Conservation (phyloP, 31 red algal genomes). For the Pterothamnion heteromorphum region DNA sequence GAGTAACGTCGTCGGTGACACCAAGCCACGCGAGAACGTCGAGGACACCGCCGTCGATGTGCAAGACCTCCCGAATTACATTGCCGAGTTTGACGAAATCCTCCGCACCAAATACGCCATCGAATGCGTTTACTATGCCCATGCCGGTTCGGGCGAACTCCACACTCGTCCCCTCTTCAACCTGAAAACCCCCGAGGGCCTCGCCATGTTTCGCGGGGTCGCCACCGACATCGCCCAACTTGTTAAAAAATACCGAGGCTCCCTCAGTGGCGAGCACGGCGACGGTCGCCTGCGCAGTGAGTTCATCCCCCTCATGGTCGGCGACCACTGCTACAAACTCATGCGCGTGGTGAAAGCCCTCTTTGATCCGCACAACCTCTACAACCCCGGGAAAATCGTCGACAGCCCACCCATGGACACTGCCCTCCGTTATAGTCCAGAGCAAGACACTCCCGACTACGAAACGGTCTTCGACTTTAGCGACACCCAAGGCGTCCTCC, state of each 20-base stretch:
- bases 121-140: neutral
- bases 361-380: neutral
- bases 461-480: neutral
- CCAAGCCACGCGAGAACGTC: neutral
- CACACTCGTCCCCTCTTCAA: slow-evolving; percentile 12
- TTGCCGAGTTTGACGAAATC: neutral
- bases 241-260: slow-evolving; percentile 13
- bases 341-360: neutral
- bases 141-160: neutral
- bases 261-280: slow-evolving; percentile 11
- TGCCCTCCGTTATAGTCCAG: neutral
- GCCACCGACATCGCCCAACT: neutral
- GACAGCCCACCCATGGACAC: neutral
- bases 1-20: neutral
- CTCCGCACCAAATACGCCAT: neutral
- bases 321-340: neutral
- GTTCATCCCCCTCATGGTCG: neutral
- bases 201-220: neutral
- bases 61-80: neutral
- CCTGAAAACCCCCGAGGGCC: neutral
- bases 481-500: neutral
- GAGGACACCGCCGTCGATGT: neutral
- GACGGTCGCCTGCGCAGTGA: neutral
- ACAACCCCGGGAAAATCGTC: slow-evolving; percentile 31
- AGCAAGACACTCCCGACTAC: neutral